Evolutionary conservation across 2,329 filamentous ascomycete genomes (phyloP).

Genomic region (Fusarium clavum): DNA sequence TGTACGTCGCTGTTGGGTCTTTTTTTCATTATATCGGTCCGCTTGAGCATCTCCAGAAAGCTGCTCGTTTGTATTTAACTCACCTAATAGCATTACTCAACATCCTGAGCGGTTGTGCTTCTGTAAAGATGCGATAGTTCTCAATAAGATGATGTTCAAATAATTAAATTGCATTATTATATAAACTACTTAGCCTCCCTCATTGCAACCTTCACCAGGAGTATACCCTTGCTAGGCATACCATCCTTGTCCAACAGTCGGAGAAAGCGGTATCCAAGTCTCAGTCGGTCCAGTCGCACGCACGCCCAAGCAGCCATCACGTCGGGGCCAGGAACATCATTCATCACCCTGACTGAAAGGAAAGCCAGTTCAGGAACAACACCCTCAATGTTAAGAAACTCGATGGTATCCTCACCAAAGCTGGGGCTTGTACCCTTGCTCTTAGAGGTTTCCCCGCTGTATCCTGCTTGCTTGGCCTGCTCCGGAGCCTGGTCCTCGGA

Average conservation of each 20-base stretch:
- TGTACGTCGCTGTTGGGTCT: constrained; percentile 32
- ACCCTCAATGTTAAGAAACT: constrained; percentile 7
- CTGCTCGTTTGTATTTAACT: background rate
- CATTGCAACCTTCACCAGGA: constrained; percentile 2
- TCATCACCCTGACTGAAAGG: constrained; percentile 9
- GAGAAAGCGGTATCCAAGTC: constrained; percentile 18
- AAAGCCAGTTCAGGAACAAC: constrained; percentile 15
- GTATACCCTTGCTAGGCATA: constrained; percentile 3
- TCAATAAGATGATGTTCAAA: background rate
- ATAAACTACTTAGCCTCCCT: background rate
- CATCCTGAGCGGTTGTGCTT: background rate
- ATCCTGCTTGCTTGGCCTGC: background rate
- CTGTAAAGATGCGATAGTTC: no score
- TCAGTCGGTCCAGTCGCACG: constrained; percentile 7
- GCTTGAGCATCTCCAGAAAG: constrained; percentile 7
- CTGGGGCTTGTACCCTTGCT: constrained; percentile 4
- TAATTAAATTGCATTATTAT: background rate
- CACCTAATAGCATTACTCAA: background rate
- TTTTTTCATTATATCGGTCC: constrained; percentile 23
- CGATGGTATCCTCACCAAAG: constrained; percentile 8
- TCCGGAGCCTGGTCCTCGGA: background rate
- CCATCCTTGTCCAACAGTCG: constrained; percentile 5
- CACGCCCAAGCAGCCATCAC: constrained; percentile 16
- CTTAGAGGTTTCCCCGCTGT: constrained; percentile 5
- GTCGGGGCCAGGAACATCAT: constrained; percentile 13